Evolutionary conservation across 1,139 yeast species (phyloP).

Genomic region (Pichia sp.): DNA sequence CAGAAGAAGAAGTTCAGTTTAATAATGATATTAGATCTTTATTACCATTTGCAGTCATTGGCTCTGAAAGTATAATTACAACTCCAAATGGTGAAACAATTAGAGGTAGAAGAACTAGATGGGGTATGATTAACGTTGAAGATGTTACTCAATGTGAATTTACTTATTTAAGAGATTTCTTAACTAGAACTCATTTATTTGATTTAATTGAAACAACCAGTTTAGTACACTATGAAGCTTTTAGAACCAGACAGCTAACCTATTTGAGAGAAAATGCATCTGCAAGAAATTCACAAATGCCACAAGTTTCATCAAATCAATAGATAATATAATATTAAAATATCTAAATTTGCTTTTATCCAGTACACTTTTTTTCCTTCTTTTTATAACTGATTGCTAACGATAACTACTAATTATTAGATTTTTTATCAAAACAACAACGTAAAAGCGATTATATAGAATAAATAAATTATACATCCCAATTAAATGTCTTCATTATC

Average conservation of each 20-base stretch:
- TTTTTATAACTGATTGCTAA: constrained; percentile 3
- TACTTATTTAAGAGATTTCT: constrained; percentile 84
- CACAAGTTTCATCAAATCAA: constrained; percentile 10
- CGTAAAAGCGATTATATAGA: background rate
- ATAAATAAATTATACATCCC: background rate
- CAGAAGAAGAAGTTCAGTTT: constrained; percentile 74
- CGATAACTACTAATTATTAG: background rate
- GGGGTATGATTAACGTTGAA: constrained; percentile 91
- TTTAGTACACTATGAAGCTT: constrained; percentile 81
- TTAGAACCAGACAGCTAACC: constrained; percentile 88
- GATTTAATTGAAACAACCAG: constrained; percentile 93
- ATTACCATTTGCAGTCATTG: constrained; percentile 92
- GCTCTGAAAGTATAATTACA: constrained; percentile 75
- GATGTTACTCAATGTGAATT: constrained; percentile 95
- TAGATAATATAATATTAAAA: background rate
- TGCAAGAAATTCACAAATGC: constrained; percentile 29
- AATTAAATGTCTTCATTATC: constrained; percentile 1
- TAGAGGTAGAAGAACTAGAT: constrained; percentile 85
- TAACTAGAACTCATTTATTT: constrained; percentile 91
- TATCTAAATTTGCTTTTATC: background rate
- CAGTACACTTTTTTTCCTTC: background rate
- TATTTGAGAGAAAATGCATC: constrained; percentile 86
- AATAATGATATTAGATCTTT: constrained; percentile 70
- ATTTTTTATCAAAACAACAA: background rate
- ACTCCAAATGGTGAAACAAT: constrained; percentile 63